Base-by-base conservation (phyloP, 2,329 filamentous ascomycete species). In the Penicillium sp. region DNA sequence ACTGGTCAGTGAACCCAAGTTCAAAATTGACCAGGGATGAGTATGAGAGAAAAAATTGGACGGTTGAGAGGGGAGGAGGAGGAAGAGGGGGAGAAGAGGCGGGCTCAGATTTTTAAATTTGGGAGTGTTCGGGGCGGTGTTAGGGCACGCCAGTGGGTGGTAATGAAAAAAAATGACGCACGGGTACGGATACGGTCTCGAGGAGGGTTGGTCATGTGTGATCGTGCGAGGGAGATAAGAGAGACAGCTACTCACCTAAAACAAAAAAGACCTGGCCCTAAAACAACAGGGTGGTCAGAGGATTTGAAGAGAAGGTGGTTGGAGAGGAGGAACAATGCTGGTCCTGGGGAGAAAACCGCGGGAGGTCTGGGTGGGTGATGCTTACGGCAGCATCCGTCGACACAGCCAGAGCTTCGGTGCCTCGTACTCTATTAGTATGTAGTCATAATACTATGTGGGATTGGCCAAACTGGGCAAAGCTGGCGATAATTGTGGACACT, bases 21-120 rank as follows among this genome's bases (percentile, higher is more conserved):
- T 45, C 17, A n/a, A 12, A 6, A 25, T 10, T 5, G 47, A 42
- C 35, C 49, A 39, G 20, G 14, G 20, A 20, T 38, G 10, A 48
- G 8, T 66, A 65, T 65, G 64, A 66, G 63, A 57, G 61, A 64
- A 60, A 63, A 64, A 62, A 57, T 49, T 57, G 52, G 58, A 63
- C 60, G 63, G 54, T 17, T 62, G 42, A 60, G 60, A 48, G 51
- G 47, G 49, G 31, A 5, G 52, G 53, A 54, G 58, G 52, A 54
- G 28, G 42, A 31, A 53, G 51, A 52, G 28, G 41, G 31, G 45
- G 38, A 52, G 42, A 52, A 14, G 34, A 37, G 47, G 38, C 35
- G 45, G 49, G 50, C 28, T 58, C 59, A 60, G 61, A 62, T 35
- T 62, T 67, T 67, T 67, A 52, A 61, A 61, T 55, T 60, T 55